Evolutionary conservation across 2,329 filamentous ascomycete species (phyloP).

Genomic region (Emmonsia crescens): DNA sequence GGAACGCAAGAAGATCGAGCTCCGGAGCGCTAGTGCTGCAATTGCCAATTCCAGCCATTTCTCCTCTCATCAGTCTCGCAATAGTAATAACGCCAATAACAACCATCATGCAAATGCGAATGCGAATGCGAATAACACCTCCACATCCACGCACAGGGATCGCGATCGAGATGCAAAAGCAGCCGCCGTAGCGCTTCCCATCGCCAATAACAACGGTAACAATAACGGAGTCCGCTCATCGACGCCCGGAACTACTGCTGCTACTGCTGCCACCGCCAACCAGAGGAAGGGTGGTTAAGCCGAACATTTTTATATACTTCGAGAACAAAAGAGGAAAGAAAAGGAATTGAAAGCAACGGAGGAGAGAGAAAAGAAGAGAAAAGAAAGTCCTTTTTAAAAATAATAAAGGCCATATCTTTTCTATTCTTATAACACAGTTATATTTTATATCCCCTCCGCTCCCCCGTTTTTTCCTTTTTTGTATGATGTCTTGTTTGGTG

Average conservation of each 20-base stretch:
- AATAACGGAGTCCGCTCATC: conserved; percentile 14
- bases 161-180: conserved; percentile 12
- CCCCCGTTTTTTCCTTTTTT: too few relatives aligned
- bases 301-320: not conserved
- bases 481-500: too few relatives aligned
- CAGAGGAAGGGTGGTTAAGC: conserved; percentile 24
- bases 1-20: conserved; percentile 39
- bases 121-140: not conserved
- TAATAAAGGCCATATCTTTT: not conserved
- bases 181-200: conserved; percentile 9
- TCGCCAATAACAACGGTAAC: conserved; percentile 8
- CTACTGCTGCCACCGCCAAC: conserved; percentile 17
- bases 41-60: conserved; percentile 6
- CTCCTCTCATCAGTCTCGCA: not conserved
- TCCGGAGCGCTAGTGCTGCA: conserved; percentile 32
- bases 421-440: too few relatives aligned
- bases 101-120: not conserved
- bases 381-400: too few relatives aligned
- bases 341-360: not conserved
- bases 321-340: not conserved
- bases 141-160: not conserved
- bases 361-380: too few relatives aligned
- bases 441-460: too few relatives aligned
- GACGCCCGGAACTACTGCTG: conserved; percentile 12
- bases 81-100: not conserved